A percentile compares a stretch with the other conserved stretches of the same genome.
phyloP scores from a whole-genome alignment of 768 basidiomycete species.

The Russula ochroleuca region DNA sequence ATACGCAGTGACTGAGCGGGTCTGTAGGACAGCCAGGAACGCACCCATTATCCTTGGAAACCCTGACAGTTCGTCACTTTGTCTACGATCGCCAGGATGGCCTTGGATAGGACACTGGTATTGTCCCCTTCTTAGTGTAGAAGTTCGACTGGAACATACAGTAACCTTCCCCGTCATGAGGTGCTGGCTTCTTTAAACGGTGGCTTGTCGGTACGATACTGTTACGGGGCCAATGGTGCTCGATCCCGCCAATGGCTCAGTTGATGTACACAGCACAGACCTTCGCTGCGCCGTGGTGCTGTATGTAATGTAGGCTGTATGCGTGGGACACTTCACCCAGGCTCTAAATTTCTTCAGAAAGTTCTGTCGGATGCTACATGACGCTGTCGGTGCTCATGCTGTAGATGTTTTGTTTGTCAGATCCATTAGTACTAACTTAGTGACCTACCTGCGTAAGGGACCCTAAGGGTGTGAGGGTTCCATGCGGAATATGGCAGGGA shows the following conservation, averaged over 20 bases:
- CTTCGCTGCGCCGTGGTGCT: too few species aligned
- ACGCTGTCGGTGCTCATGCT: background rate
- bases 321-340: background rate
- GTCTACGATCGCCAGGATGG: background rate
- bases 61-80: background rate
- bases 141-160: background rate
- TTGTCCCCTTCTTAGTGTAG: background rate
- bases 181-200: background rate
- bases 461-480: background rate
- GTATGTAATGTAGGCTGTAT: background rate
- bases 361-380: background rate
- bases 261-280: background rate
- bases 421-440: background rate
- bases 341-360: background rate
- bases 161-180: too few species aligned
- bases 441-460: background rate
- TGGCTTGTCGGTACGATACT: background rate
- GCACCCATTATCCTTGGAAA: background rate
- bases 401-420: background rate
- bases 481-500: background rate
- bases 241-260: background rate
- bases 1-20: too few species aligned
- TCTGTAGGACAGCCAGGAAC: background rate
- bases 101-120: background rate
- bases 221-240: background rate